phyloP scores from a whole-genome alignment of 1,139 yeast species.

The Taphrina betulina region DNA sequence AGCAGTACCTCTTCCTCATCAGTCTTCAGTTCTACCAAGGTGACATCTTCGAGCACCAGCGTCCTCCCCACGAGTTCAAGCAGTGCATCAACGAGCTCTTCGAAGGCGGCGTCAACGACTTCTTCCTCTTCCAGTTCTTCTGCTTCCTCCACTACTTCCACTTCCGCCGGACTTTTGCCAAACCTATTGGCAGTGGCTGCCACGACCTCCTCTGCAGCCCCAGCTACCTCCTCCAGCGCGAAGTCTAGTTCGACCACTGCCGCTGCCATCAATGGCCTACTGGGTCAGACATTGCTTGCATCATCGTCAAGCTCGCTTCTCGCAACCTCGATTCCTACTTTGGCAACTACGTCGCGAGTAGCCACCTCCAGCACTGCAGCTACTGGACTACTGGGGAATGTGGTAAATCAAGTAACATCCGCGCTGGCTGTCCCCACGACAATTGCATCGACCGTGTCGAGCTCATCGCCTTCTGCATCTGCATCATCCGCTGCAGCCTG shows the following conservation, averaged over 20 bases:
- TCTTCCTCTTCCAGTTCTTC: neutral
- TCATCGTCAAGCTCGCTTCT: neutral
- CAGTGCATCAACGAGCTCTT: neutral
- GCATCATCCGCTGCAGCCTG: neutral
- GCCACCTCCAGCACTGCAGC: too few species aligned
- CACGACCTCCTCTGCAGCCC: neutral
- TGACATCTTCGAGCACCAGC: too few species aligned
- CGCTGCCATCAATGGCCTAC: neutral
- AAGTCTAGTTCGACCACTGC: neutral
- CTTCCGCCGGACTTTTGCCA: neutral
- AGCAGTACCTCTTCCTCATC: neutral
- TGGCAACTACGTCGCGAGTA: neutral
- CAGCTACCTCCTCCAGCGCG: neutral
- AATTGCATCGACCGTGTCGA: neutral
- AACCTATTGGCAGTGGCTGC: neutral
- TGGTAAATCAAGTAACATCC: too few species aligned
- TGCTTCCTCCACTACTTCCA: neutral
- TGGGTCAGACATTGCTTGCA: too few species aligned
- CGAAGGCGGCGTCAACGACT: slow-evolving; percentile 11
- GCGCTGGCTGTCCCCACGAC: neutral
- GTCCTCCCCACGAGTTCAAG: too few species aligned
- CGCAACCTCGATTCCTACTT: neutral
- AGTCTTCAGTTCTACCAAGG: neutral
- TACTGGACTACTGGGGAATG: too few species aligned
- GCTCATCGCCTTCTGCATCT: neutral